Percentiles rank a stretch among this genome's conserved stretches.
Evolutionary conservation across 2,329 filamentous ascomycete species (phyloP).

Genomic region (Colletotrichum sansevieriae): DNA sequence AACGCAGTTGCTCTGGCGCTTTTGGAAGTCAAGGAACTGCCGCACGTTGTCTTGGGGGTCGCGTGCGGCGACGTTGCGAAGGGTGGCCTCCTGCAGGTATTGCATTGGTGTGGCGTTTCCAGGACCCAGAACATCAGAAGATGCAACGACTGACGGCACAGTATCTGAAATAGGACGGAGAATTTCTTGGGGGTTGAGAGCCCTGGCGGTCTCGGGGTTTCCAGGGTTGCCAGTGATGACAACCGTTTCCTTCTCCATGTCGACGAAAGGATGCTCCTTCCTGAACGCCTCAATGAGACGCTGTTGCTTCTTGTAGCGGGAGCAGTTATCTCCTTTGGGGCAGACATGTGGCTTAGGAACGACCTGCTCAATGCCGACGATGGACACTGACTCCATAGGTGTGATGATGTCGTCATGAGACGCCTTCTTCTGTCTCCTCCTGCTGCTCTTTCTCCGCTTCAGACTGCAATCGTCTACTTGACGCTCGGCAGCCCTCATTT

Average conservation of each 20-base stretch:
- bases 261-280: conserved; percentile 78
- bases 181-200: conserved; percentile 67
- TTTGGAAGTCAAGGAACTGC: conserved; percentile 91
- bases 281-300: conserved; percentile 80
- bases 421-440: conserved; percentile 54
- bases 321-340: conserved; percentile 87
- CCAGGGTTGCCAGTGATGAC: conserved; percentile 84
- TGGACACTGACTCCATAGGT: conserved; percentile 87
- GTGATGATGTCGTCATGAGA: conserved; percentile 76
- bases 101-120: conserved; percentile 72
- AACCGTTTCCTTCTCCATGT: conserved; percentile 74
- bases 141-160: conserved; percentile 87
- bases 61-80: conserved; percentile 76
- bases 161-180: conserved; percentile 80
- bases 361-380: conserved; percentile 91
- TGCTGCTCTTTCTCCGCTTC: conserved; percentile 56
- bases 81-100: conserved; percentile 79
- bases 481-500: conserved; percentile 50
- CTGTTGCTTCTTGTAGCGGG: conserved; percentile 86
- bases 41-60: conserved; percentile 95
- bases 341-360: conserved; percentile 88
- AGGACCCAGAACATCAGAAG: conserved; percentile 89
- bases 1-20: conserved; percentile 69
- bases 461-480: conserved; percentile 53
- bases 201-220: conserved; percentile 75